Conservation (phyloP, 306 rosid genomes). For the Malus orientalis region DNA sequence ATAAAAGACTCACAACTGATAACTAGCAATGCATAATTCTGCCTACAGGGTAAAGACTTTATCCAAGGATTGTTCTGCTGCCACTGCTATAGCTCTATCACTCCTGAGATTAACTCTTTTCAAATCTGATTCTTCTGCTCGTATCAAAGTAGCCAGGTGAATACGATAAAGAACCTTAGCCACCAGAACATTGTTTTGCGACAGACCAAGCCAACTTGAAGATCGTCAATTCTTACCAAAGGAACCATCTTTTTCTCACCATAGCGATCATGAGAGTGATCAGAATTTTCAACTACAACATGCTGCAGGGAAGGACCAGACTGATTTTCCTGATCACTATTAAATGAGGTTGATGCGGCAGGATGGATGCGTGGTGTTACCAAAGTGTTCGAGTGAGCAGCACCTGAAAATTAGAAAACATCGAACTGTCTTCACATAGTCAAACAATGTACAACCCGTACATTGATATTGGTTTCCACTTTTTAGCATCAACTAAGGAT, state of each 20-base stretch:
- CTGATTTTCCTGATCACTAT: slow-evolving; percentile 38
- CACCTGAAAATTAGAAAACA: slow-evolving; percentile 27
- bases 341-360: slow-evolving; percentile 26
- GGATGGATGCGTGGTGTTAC: slow-evolving; percentile 22
- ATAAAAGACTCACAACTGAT: no score
- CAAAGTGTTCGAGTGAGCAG: slow-evolving; percentile 28
- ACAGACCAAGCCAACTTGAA: slow-evolving; percentile 56
- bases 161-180: slow-evolving; percentile 83
- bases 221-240: slow-evolving; percentile 53
- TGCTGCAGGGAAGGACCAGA: slow-evolving; percentile 31
- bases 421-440: slow-evolving; percentile 1
- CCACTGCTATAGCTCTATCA: slow-evolving; percentile 40
- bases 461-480: not conserved
- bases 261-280: slow-evolving; percentile 22
- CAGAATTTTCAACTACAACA: slow-evolving; percentile 21
- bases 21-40: no score
- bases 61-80: slow-evolving; percentile 34
- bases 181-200: slow-evolving; percentile 63
- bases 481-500: not conserved
- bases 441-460: not conserved
- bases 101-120: slow-evolving; percentile 48
- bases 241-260: slow-evolving; percentile 40
- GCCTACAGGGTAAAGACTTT: no score
- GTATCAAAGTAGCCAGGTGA: slow-evolving; percentile 81
- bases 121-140: slow-evolving; percentile 61